Evolutionary conservation across 2,329 filamentous ascomycete genomes (phyloP), one percentile per base, ranked within the genome.

Genomic region (Ophiocordyceps camponoti-floridani): DNA sequence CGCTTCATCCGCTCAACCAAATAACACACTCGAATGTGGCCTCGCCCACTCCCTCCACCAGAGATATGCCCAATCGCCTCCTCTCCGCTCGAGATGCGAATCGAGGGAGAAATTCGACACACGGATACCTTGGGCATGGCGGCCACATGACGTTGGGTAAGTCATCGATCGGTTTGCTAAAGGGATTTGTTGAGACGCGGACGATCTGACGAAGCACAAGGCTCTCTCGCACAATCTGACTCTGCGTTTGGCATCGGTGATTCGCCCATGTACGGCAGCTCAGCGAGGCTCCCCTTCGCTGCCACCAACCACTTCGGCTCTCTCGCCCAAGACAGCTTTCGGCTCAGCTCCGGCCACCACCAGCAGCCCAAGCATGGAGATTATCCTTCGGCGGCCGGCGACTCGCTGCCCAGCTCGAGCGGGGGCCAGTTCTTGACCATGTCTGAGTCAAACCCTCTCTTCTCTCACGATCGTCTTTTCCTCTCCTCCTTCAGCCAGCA

Each of bases 1-100:
- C 53, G 16, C 51, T 66, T 31, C 61, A 62, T 18, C 54, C 57
- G 4, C 54, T 67, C 16, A 60, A 60, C 38, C 51, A 63, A 14
- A 55, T 58, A 33, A 57, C 63, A 10, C 62, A 65, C 43, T 58
- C 64, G 14, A 66, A 62, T 46, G 49, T 64, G 30, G 53, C 54
- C 38, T 62, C 61, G n/a, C 61, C 61, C 5, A 60, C 59, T 9
- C 59, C 56, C 12, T 48, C 52, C 9, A 49, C 55, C 1, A 54
- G 55, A 48, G 57, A 59, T 33, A 35, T 57, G 6, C 50, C 54
- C 19, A 40, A 52, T 38, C 54, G 54, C 23, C 48, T 53, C 2
- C 52, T 56, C 19, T 44, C 51, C 13, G 23, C 45, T 33, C 52
- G 57, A 45, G 56, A 58, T 10, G 40, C 47, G 26, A 45, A 43